These are phyloP conservation scores for Cercospora sp. DNA, from an alignment of 2,329 filamentous ascomycete genomes.

Conservation along the genomic window DNA sequence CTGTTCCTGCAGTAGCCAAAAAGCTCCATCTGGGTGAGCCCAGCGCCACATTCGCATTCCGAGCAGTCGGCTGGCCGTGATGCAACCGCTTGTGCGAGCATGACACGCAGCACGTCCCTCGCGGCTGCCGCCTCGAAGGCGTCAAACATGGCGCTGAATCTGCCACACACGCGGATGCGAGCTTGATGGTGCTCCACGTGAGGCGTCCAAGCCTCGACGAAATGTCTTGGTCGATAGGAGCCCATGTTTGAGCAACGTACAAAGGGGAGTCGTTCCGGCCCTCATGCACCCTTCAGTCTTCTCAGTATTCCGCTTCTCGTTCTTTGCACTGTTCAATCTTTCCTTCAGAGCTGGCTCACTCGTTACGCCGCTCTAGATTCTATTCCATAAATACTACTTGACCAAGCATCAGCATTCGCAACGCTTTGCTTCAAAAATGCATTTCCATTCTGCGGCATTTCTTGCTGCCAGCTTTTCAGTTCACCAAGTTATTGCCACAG, in stretches of 20 bases:
- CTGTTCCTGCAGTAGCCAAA: conserved; percentile 12
- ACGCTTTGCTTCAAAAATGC: conserved; percentile 23
- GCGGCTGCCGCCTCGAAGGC: conserved; percentile 16
- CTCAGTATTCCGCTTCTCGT: conserved; percentile 5
- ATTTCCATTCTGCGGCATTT: conserved; percentile 21
- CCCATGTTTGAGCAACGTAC: conserved; percentile 30
- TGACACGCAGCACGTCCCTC: conserved; percentile 22
- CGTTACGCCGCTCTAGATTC: conserved; percentile 43
- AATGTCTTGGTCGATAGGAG: conserved; percentile 3
- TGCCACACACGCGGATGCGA: conserved; percentile 13
- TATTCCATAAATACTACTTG: conserved; percentile 2
- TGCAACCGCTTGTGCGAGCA: conserved; percentile 20
- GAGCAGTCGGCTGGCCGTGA: conserved; percentile 20
- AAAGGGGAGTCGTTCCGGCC: conserved; percentile 40
- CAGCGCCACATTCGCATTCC: conserved; percentile 21
- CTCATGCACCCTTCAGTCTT: conserved; percentile 25
- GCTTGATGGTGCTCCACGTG: conserved; percentile 14
- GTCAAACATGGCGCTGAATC: conserved; percentile 19
- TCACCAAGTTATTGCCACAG: conserved; percentile 51
- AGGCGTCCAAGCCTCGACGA: conserved; percentile 10
- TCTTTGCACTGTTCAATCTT: conserved; percentile 8
- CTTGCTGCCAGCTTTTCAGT: conserved; percentile 36
- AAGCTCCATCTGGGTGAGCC: neutral
- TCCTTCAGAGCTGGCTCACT: conserved; percentile 47
- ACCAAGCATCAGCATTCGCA: conserved; percentile 2